Evolutionary conservation across 176 grass and related monocot genomes (phyloP).

Genomic region (Carex parvula): DNA sequence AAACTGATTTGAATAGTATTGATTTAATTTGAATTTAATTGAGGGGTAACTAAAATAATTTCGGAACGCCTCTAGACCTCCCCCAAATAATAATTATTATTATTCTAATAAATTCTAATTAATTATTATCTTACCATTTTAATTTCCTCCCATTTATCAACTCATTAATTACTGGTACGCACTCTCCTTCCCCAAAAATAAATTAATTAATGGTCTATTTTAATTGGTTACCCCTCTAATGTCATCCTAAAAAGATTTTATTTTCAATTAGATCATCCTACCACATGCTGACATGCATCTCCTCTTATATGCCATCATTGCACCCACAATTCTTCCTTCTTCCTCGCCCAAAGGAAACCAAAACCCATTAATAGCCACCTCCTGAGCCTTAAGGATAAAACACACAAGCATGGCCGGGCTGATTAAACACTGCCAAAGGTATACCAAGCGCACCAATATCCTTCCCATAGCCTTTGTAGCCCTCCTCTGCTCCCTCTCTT

Average conservation of each 20-base stretch:
- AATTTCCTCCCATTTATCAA: neutral
- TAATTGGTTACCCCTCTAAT: neutral
- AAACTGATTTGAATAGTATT: too few relatives aligned
- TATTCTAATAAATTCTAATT: constrained; percentile 1
- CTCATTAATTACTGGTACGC: constrained; percentile 18
- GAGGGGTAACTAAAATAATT: too few relatives aligned
- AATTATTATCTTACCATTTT: neutral
- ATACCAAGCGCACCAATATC: constrained; percentile 36
- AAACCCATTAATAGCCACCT: neutral
- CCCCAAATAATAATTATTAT: constrained; percentile 17
- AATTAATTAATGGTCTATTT: neutral
- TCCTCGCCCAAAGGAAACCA: neutral
- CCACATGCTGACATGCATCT: constrained; percentile 10
- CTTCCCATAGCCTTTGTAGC: constrained; percentile 46
- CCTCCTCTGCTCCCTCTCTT: constrained; percentile 70
- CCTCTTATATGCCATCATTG: constrained; percentile 14
- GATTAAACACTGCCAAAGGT: constrained; percentile 4
- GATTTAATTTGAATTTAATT: too few relatives aligned
- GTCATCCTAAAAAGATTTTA: neutral
- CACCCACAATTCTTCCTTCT: constrained; percentile 22
- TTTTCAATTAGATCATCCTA: neutral
- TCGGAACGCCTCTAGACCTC: neutral
- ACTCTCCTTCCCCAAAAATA: neutral
- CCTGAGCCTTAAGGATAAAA: neutral
- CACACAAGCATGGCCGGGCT: constrained; percentile 18